Base-by-base conservation (phyloP, 495 filamentous ascomycete genomes). In the Chaetomium tenue region DNA sequence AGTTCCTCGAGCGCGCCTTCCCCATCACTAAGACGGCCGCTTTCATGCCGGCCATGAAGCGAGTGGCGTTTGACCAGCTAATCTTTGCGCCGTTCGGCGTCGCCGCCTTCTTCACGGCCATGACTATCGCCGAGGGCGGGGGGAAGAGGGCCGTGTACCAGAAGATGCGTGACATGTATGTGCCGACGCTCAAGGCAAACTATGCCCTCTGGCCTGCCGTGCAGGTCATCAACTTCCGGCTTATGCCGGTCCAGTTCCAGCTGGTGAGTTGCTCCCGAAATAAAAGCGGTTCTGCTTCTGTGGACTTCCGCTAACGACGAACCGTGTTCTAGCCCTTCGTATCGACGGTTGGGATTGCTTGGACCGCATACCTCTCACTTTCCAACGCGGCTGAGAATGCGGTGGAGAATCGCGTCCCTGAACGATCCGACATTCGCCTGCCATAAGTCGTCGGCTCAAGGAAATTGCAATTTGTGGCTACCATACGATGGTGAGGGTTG, bases 331-430 rank as follows among this genome's bases (percentile, higher is more conserved):
- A 98, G 94, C 95, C 95, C 2, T 97, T 99, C 73, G 95, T 97
- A 15, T 97, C 93, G 5, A 93, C 90, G 28, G 79, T 99, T 61
- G 95, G 95, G 83, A 97, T 99, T 68, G 92, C 92, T 53, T 99
- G 95, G 95, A 99, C 95, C n/a, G 93, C 92, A 25, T 99, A 97
- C 74, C 86, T 99, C 28, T 97, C 93, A 0, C 83, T 99, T 5
- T 94, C 91, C 60, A 99, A 98, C 74, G 89, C 93, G 28, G 78
- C 93, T 0, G 92, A 93, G 57, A 88, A 96, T 30, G 77, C 39
- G 6, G 42, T 62, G 47, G 63, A 65, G 50, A 47, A n/a, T 22
- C 59, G 30, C 2, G 15, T 53, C 26, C 8, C 30, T 1, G 25
- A 47, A 7, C 11, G 30, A 23, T 23, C 37, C 1, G 63, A 60